Evolutionary conservation across 805 yeast genomes (phyloP), one percentile per base, ranked within the genome.

Genomic region (Debaryomyces maramus): DNA sequence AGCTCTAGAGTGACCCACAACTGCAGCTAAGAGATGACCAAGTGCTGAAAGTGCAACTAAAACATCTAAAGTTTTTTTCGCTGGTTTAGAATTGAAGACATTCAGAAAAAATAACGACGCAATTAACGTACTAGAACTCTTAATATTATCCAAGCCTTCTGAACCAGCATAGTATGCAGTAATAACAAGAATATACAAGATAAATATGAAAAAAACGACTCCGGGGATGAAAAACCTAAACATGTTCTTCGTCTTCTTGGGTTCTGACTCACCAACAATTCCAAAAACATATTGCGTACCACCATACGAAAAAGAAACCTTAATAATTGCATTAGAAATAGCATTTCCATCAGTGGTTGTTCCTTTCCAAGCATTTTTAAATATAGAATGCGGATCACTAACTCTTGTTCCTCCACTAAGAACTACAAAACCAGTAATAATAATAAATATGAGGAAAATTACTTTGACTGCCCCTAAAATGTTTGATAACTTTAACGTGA

Each of bases 251-350:
- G 60, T 51, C 47, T 56, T 45, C 43, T 47, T 49, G 11, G 59
- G 60, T 36, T 48, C 42, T 6, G 62, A 46, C 39, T 61, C 66
- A 6, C 64, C 66, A 6, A 52, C 63, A 17, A 70, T 61, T 9
- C 59, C 61, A 47, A 72, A 63, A 0, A 69, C 68, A 50, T 72
- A 72, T 7, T 50, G 48, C 14, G 64, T 49, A 27, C 77, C 77
- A 38, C 72, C 63, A 41, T 65, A 72, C 1, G 76, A 59, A 36
- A 72, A 72, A 3, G 72, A 57, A 30, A 68, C 73, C 60, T 50
- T 67, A 45, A 73, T 65, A 52, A 72, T 70, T 1, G 76, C 70
- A 42, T 51, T 65, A 7, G 72, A 63, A 44, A 72, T 71, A 9
- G 65, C 55, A 49, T 72, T 67, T 9, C 74, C 73, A 42, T 63